phyloP scores from a whole-genome alignment of 495 filamentous ascomycete genomes.

The Neurospora intermedia region DNA sequence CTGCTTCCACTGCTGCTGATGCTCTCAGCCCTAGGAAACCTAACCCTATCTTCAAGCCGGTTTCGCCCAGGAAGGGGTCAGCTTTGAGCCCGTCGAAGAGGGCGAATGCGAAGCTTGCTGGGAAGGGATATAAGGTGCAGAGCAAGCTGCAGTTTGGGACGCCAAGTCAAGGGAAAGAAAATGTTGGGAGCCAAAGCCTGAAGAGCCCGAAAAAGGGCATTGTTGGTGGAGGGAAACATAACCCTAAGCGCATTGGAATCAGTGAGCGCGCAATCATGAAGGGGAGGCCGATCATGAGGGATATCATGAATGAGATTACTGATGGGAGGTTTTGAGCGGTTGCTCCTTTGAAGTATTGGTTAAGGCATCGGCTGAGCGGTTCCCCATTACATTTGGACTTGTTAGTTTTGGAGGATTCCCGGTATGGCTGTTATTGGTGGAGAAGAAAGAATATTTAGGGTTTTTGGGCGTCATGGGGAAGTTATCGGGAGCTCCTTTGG shows the following conservation, averaged over 20 bases:
- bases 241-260: constrained; percentile 7
- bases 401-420: no score
- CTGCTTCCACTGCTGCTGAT: constrained; percentile 12
- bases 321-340: constrained; percentile 16
- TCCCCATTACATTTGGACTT: not conserved
- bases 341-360: not conserved
- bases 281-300: constrained; percentile 32
- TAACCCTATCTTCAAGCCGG: not conserved
- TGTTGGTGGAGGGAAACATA: not conserved
- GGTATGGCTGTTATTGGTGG: not conserved
- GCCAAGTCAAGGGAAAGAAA: constrained; percentile 4
- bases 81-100: not conserved
- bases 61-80: not conserved
- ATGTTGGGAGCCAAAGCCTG: not conserved
- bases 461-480: not conserved
- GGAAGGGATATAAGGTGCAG: not conserved
- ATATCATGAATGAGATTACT: constrained; percentile 40
- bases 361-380: not conserved
- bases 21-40: not conserved
- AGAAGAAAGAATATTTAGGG: not conserved
- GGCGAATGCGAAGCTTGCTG: not conserved
- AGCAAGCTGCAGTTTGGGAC: not conserved
- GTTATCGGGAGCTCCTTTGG: not conserved
- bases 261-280: constrained; percentile 28
- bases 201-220: constrained; percentile 10